Evolutionary conservation across 2,329 filamentous ascomycete genomes (phyloP), one percentile per base, ranked within the genome.

Genomic region (Fusarium nanum): DNA sequence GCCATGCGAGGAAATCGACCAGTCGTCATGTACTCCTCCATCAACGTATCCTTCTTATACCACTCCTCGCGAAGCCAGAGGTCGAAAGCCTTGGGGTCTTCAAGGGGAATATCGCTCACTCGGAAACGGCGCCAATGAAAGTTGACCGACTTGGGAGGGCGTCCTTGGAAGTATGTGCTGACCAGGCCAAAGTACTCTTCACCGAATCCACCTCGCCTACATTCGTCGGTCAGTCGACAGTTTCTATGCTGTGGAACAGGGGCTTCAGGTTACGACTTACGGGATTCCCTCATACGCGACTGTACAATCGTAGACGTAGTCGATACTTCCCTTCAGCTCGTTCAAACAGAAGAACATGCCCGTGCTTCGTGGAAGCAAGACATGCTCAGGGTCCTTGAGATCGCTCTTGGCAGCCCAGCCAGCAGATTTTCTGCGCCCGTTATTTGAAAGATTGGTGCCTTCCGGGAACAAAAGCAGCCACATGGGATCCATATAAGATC

Each of bases 251-350:
- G 50, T 63, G 48, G 23, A 32, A 52, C 32, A n/a, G 23, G n/a
- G 37, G n/a, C 23, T n/a, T 13, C 22, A 30, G 60, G 55, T 30
- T 23, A 34, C 11, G 32, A 91, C 93, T 85, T 87, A 95, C 91
- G 93, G 92, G 45, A 97, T 88, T 16, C 96, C 95, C 80, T 98
- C 95, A 77, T 99, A 99, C 7, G 93, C 94, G 60, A 99, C 91
- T 0, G 96, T 98, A 80, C 94, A 98, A 80, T 97, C 93, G 74
- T 97, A 97, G 1, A 97, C 84, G 81, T 93, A 97, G 13, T 96
- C 92, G 0, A 94, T 89, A 0, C 90, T 91, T 11, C 86, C 88
- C 73, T 88, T 88, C 16, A 97, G 83, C 78, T 97, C 90, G 67
- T 90, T 90, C 45, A 97, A 81, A 73, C 92, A 94, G 76, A 94